phyloP scores from a whole-genome alignment of 768 basidiomycete species.

The Tricholoma saponaceum region DNA sequence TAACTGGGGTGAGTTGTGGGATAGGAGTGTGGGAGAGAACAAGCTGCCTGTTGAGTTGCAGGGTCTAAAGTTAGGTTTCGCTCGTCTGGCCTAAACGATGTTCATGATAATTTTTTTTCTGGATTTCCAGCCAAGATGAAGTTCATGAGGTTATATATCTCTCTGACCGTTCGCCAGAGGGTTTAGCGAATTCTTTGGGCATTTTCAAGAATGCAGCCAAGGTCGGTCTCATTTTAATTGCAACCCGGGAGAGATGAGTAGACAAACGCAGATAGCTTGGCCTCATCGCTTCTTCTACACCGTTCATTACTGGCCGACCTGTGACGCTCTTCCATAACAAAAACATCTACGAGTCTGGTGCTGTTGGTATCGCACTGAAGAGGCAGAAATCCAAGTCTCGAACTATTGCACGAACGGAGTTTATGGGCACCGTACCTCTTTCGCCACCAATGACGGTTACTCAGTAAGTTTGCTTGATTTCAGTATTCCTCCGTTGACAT shows the following conservation, averaged over 20 bases:
- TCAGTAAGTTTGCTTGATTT: slow-evolving; percentile 29
- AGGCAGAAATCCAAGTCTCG: background rate
- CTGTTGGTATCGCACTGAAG: slow-evolving; percentile 60
- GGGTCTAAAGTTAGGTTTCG: slow-evolving; percentile 30
- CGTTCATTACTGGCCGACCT: slow-evolving; percentile 73
- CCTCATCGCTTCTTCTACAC: slow-evolving; percentile 68
- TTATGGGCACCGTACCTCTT: slow-evolving; percentile 40
- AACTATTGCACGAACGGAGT: slow-evolving; percentile 20
- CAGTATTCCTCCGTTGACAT: background rate
- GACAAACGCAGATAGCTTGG: slow-evolving; percentile 43
- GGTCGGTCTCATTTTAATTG: slow-evolving; percentile 29
- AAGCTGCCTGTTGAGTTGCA: slow-evolving; percentile 37
- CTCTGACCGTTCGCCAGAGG: slow-evolving; percentile 56
- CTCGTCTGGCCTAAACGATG: background rate
- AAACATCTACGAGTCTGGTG: slow-evolving; percentile 55
- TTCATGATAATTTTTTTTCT: background rate
- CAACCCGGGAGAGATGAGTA: background rate
- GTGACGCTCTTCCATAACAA: slow-evolving; percentile 64
- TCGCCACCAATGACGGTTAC: slow-evolving; percentile 50
- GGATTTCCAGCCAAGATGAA: slow-evolving; percentile 21
- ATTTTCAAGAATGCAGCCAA: slow-evolving; percentile 43
- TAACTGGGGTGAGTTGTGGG: slow-evolving; percentile 55
- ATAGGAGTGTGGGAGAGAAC: slow-evolving; percentile 18
- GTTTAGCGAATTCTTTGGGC: slow-evolving; percentile 41
- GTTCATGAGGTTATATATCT: slow-evolving; percentile 45